These are phyloP conservation scores for Ascochyta fabae DNA, from an alignment of 2,329 filamentous ascomycete genomes.

Conservation along the genomic window DNA sequence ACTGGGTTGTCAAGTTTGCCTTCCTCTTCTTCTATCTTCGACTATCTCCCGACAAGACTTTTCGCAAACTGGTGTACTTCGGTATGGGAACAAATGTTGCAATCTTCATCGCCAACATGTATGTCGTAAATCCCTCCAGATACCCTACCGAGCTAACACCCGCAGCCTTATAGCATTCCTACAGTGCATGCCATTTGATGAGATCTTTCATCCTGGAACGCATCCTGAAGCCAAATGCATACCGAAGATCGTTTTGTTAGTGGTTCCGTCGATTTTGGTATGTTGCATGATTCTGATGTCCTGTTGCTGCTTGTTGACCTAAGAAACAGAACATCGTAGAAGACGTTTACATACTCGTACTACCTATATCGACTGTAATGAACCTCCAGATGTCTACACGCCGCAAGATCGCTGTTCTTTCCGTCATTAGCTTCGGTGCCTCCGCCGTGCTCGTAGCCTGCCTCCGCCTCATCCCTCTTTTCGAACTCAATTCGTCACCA, in stretches of 20 bases:
- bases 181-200: slow-evolving; percentile 42
- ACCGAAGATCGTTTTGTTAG: slow-evolving; percentile 32
- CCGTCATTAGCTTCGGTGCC: slow-evolving; percentile 40
- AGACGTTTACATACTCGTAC: slow-evolving; percentile 32
- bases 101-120: slow-evolving; percentile 37
- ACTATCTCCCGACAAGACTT: slow-evolving; percentile 29
- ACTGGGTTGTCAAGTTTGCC: slow-evolving; percentile 43
- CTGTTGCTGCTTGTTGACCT: background rate
- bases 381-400: slow-evolving; percentile 27
- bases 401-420: slow-evolving; percentile 29
- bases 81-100: slow-evolving; percentile 35
- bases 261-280: slow-evolving; percentile 37
- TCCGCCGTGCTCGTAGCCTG: slow-evolving; percentile 31
- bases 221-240: slow-evolving; percentile 35
- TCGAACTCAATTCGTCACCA: slow-evolving; percentile 29
- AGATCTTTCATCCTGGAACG: slow-evolving; percentile 34
- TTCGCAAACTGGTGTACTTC: slow-evolving; percentile 30
- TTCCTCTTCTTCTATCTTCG: slow-evolving; percentile 48
- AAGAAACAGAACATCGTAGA: slow-evolving; percentile 23
- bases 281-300: background rate
- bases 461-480: slow-evolving; percentile 28
- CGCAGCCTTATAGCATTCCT: slow-evolving; percentile 34
- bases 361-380: slow-evolving; percentile 28
- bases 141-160: background rate
- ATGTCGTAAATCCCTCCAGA: background rate